These are phyloP conservation scores for Dryas drummondii DNA, from an alignment of 306 rosid genomes.

Conservation along the genomic window DNA sequence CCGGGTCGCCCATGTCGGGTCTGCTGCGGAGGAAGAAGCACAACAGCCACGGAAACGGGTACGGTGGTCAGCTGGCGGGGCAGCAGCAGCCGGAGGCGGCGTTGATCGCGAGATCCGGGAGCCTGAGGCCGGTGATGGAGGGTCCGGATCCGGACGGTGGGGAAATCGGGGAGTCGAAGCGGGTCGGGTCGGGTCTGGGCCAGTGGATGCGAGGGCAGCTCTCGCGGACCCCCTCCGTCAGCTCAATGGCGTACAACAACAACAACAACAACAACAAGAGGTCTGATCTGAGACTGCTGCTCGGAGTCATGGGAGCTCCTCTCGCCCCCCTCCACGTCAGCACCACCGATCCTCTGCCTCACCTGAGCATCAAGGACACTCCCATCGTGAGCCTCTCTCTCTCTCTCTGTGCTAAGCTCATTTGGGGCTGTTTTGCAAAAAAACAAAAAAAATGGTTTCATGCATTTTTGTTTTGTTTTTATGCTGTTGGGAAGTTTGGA, in stretches of 20 bases:
- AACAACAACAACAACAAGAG: conserved; percentile 32
- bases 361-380: conserved; percentile 86
- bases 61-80: conserved; percentile 3
- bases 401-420: neutral
- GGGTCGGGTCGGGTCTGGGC: conserved; percentile 74
- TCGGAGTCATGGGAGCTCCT: conserved; percentile 97
- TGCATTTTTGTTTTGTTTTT: neutral
- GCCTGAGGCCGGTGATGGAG: conserved; percentile 76
- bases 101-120: conserved; percentile 71
- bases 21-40: conserved; percentile 61
- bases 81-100: conserved; percentile 18
- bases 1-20: conserved; percentile 63
- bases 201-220: conserved; percentile 92
- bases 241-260: conserved; percentile 36
- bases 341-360: conserved; percentile 80
- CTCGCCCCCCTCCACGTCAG: conserved; percentile 85
- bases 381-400: conserved; percentile 68
- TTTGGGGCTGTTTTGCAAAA: neutral
- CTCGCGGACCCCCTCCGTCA: conserved; percentile 63
- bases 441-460: neutral
- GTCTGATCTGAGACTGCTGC: conserved; percentile 91
- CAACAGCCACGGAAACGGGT: neutral
- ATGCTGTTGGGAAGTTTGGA: neutral
- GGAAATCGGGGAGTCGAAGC: conserved; percentile 63
- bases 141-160: conserved; percentile 82